These are phyloP conservation scores for Penicillium sp. DNA, from an alignment of 2,329 filamentous ascomycete genomes.

Conservation along the genomic window DNA sequence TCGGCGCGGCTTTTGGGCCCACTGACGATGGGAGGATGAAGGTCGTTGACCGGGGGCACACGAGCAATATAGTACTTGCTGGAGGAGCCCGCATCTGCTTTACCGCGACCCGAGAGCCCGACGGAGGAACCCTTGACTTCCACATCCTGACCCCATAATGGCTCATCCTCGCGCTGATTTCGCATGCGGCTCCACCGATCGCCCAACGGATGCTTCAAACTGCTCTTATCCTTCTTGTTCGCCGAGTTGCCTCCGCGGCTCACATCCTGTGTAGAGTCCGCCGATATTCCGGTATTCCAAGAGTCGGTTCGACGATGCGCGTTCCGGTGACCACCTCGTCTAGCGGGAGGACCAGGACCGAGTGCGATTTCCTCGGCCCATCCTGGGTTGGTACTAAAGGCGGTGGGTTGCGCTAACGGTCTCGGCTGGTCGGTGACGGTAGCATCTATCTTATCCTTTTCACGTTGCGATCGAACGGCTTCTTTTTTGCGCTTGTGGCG, in stretches of 20 bases:
- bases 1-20: conserved; percentile 61
- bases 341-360: conserved; percentile 64
- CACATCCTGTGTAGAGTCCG: too few relatives aligned
- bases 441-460: conserved; percentile 57
- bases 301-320: conserved; percentile 50
- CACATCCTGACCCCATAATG: conserved; percentile 73
- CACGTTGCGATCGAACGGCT: conserved; percentile 58
- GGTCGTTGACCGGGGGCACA: conserved; percentile 72
- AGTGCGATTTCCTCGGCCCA: conserved; percentile 80
- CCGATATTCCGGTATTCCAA: conserved; percentile 50
- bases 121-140: conserved; percentile 49
- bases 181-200: conserved; percentile 67
- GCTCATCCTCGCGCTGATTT: conserved; percentile 81
- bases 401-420: conserved; percentile 64
- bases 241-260: conserved; percentile 25
- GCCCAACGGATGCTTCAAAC: conserved; percentile 31
- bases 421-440: conserved; percentile 58
- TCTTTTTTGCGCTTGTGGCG: conserved; percentile 62
- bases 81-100: conserved; percentile 33
- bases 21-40: conserved; percentile 75
- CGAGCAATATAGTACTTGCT: conserved; percentile 53
- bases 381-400: conserved; percentile 77
- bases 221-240: conserved; percentile 43
- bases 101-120: conserved; percentile 36
- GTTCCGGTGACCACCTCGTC: conserved; percentile 44